Percentiles rank a stretch among this genome's conserved stretches.
Conservation (phyloP, 2,329 filamentous ascomycete species). For the Ophiostoma sp. region DNA sequence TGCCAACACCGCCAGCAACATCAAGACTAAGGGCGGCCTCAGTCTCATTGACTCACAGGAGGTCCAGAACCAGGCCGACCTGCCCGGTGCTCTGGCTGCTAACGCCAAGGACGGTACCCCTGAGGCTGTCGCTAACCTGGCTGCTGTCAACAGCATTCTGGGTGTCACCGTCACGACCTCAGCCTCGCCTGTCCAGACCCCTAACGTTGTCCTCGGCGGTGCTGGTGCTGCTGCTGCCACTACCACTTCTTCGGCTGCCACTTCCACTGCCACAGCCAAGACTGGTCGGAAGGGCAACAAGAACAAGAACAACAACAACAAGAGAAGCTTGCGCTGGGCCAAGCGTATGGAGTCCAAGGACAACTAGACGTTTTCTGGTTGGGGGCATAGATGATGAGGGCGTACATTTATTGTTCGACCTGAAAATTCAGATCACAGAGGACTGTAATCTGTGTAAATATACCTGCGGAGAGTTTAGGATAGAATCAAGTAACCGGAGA, state of each 20-base stretch:
- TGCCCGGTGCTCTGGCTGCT: slow-evolving; percentile 13
- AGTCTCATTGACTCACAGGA: slow-evolving; percentile 46
- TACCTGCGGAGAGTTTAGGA: slow-evolving; percentile 9
- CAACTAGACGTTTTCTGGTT: neutral
- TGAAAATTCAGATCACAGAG: neutral
- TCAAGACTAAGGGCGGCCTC: slow-evolving; percentile 39
- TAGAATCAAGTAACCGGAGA: slow-evolving; percentile 3
- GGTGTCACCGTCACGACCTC: slow-evolving; percentile 16
- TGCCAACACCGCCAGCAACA: slow-evolving; percentile 37
- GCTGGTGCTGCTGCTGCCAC: neutral
- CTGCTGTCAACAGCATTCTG: slow-evolving; percentile 13
- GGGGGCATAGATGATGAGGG: neutral
- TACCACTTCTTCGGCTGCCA: neutral
- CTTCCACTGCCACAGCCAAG: neutral
- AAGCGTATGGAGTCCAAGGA: slow-evolving; percentile 10
- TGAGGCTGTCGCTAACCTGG: slow-evolving; percentile 10
- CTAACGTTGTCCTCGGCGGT: slow-evolving; percentile 1
- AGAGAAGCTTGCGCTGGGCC: slow-evolving; percentile 3
- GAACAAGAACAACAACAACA: slow-evolving; percentile 10
- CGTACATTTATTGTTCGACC: neutral
- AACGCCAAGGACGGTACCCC: slow-evolving; percentile 14
- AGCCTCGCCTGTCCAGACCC: slow-evolving; percentile 14
- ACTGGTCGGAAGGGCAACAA: slow-evolving; percentile 6
- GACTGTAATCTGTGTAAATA: slow-evolving; percentile 1
- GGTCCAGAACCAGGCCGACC: slow-evolving; percentile 45